Evolutionary conservation across 1,284 basidiomycete species (phyloP).

Genomic region (Agaricales sp.): DNA sequence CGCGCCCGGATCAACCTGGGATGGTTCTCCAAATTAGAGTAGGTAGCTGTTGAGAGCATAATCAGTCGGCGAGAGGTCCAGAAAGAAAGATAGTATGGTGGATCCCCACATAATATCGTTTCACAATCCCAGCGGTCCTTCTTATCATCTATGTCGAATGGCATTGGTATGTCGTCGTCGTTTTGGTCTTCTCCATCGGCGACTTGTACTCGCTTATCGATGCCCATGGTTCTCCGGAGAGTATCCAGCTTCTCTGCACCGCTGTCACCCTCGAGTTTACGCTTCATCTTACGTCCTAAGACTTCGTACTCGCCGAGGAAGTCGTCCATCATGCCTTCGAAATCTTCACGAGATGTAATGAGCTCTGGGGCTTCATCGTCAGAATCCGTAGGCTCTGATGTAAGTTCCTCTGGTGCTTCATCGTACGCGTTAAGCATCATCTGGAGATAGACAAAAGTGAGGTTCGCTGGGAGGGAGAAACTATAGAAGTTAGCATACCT

Average conservation of each 20-base stretch:
- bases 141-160: slow-evolving; percentile 48
- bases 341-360: slow-evolving; percentile 77
- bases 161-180: slow-evolving; percentile 39
- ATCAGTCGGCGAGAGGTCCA: slow-evolving; percentile 1
- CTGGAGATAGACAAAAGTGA: slow-evolving; percentile 16
- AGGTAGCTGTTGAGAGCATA: slow-evolving; percentile 55
- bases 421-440: slow-evolving; percentile 54
- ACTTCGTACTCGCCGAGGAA: slow-evolving; percentile 92
- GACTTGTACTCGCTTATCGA: slow-evolving; percentile 41
- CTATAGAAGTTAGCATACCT: slow-evolving; percentile 49
- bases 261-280: slow-evolving; percentile 58
- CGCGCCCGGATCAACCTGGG: slow-evolving; percentile 73
- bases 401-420: slow-evolving; percentile 29
- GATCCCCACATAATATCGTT: slow-evolving; percentile 80
- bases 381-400: slow-evolving; percentile 33
- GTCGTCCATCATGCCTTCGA: slow-evolving; percentile 87
- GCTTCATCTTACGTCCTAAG: slow-evolving; percentile 81
- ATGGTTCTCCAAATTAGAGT: slow-evolving; percentile 92
- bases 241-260: slow-evolving; percentile 73
- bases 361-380: slow-evolving; percentile 65
- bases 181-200: slow-evolving; percentile 24
- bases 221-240: slow-evolving; percentile 70
- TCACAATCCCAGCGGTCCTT: slow-evolving; percentile 91
- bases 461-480: background rate
- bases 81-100: background rate